phyloP scores from a whole-genome alignment of 139 green algal genomes.

The Chlorella sp. region DNA sequence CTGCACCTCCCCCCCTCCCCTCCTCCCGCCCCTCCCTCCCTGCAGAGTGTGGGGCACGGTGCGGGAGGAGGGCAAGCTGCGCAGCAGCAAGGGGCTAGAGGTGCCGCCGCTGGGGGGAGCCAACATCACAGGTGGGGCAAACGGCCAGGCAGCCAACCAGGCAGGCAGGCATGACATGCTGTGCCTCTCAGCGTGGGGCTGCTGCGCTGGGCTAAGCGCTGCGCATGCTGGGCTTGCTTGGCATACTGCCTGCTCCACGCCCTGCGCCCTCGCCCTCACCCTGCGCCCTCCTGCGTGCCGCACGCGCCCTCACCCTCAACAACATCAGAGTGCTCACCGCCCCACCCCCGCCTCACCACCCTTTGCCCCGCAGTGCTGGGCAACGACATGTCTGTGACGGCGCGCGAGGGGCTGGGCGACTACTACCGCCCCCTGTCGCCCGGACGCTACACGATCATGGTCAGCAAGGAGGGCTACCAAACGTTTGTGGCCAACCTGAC shows the following conservation, averaged over 20 bases:
- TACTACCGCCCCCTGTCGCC: constrained; percentile 74
- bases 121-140: constrained; percentile 17
- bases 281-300: no score
- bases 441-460: constrained; percentile 66
- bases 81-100: constrained; percentile 34
- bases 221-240: background rate
- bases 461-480: constrained; percentile 44
- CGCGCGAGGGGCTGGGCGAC: constrained; percentile 47
- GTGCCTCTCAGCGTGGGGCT: background rate
- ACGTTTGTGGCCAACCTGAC: constrained; percentile 12
- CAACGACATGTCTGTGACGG: constrained; percentile 46
- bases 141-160: background rate
- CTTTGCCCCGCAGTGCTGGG: constrained; percentile 48
- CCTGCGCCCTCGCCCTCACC: background rate
- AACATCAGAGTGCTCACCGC: no score
- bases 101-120: constrained; percentile 28
- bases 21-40: background rate
- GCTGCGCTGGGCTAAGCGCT: background rate
- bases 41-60: constrained; percentile 42
- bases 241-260: background rate
- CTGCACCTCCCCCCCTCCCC: background rate
- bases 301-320: background rate
- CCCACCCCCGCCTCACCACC: background rate
- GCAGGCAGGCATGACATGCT: background rate
- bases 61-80: constrained; percentile 19